Evolutionary conservation across 192 early-diverging fungal genomes (phyloP).

Genomic region (Coemansia biformis): DNA sequence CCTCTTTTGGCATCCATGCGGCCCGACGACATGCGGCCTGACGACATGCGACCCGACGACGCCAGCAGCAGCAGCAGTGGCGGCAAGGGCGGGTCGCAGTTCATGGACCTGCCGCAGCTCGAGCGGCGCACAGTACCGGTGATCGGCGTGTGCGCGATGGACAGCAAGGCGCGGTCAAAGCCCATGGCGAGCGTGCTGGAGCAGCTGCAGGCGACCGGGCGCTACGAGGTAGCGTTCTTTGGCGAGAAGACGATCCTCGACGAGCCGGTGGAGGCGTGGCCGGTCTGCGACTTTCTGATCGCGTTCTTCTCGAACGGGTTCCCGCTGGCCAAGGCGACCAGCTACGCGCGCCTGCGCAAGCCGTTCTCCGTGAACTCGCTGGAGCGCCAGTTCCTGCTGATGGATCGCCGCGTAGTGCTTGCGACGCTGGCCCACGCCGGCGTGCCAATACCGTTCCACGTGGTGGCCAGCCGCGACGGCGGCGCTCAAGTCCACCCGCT

Average conservation of each 20-base stretch:
- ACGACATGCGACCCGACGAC: too few relatives aligned
- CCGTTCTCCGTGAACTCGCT: constrained; percentile 93
- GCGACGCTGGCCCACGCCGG: constrained; percentile 70
- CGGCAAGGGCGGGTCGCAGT: constrained; percentile 17
- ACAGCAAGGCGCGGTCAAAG: constrained; percentile 89
- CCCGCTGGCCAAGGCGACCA: constrained; percentile 87
- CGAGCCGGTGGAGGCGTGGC: constrained; percentile 88
- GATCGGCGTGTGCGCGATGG: constrained; percentile 87
- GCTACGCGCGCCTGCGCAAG: constrained; percentile 74
- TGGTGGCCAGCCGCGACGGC: constrained; percentile 68
- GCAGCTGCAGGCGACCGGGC: constrained; percentile 57
- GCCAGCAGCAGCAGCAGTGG: too few relatives aligned
- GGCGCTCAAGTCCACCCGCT: constrained; percentile 55
- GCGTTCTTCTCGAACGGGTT: constrained; percentile 95
- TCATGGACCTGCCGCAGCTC: constrained; percentile 47
- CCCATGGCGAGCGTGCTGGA: constrained; percentile 93
- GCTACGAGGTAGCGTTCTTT: constrained; percentile 84
- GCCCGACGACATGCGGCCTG: too few relatives aligned
- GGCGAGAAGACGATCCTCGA: constrained; percentile 96
- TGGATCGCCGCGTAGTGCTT: constrained; percentile 87
- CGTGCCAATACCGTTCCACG: constrained; percentile 75
- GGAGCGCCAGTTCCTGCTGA: constrained; percentile 77
- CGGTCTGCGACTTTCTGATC: constrained; percentile 90
- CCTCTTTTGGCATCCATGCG: too few relatives aligned
- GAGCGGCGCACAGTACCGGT: too few relatives aligned